Percentiles rank a stretch among this genome's conserved stretches.
These are phyloP conservation scores for Neocallimastix lanati DNA, from an alignment of 192 early-diverging fungal genomes.

Conservation along the genomic window DNA sequence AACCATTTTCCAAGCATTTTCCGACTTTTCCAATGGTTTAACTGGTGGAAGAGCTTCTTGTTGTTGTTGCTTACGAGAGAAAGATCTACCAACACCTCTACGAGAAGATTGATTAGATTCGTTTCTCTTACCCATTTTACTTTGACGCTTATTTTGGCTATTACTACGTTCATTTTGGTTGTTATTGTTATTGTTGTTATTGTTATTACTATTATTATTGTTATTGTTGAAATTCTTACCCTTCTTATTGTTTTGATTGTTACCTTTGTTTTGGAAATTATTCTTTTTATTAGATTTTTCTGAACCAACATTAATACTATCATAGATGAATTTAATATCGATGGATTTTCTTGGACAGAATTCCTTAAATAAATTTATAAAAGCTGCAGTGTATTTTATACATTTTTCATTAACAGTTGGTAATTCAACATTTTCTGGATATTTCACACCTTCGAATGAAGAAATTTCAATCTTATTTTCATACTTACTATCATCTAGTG, in stretches of 20 bases:
- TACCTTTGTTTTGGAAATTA: not conserved
- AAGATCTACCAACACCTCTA: not conserved
- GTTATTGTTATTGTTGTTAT: not conserved
- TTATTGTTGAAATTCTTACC: not conserved
- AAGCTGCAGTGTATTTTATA: not conserved
- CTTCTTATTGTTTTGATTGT: not conserved
- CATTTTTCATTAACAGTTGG: not conserved
- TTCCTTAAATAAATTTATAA: not conserved
- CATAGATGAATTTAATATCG: not conserved
- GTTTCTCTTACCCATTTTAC: not conserved
- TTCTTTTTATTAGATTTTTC: not conserved
- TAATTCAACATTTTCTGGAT: not conserved
- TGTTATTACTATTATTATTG: not conserved
- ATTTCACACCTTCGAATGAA: not conserved
- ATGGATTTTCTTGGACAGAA: not conserved
- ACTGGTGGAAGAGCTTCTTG: conserved; percentile 9
- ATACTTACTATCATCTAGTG: not conserved
- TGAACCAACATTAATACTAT: not conserved
- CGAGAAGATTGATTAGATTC: not conserved
- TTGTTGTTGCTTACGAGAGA: not conserved
- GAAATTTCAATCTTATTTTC: not conserved
- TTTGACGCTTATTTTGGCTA: not conserved
- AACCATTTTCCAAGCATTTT: conserved; percentile 59
- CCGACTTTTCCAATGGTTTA: conserved; percentile 59
- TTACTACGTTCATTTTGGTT: not conserved